phyloP scores from a whole-genome alignment of 129 eudicot species.

The sunflower (Helianthus annuus) region DNA sequence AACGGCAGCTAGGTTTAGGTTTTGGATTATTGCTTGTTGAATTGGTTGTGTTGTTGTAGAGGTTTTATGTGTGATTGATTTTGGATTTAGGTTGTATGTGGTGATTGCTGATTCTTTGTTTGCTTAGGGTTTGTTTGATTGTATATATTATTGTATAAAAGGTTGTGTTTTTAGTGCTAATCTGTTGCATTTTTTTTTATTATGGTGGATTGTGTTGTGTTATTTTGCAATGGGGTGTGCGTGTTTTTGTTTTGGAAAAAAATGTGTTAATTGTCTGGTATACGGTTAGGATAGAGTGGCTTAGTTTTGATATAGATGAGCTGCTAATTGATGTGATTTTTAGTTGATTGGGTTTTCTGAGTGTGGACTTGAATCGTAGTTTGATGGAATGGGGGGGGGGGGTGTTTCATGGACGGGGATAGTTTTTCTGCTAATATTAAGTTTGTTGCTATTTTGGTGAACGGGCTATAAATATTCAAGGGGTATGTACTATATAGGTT shows the following conservation, averaged over 20 bases:
- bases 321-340: slow-evolving; percentile 1
- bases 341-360: background rate
- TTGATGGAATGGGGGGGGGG: background rate
- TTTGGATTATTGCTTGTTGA: slow-evolving; percentile 9
- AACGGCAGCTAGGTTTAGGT: slow-evolving; percentile 39
- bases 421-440: background rate
- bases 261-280: background rate
- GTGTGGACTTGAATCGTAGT: background rate
- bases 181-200: background rate
- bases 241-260: background rate
- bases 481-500: background rate
- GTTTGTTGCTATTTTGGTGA: background rate
- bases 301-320: background rate
- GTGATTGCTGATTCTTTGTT: background rate
- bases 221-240: background rate
- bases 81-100: slow-evolving; percentile 3
- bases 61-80: background rate
- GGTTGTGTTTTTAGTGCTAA: slow-evolving; percentile 5
- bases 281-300: background rate
- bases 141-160: background rate
- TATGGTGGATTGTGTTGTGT: background rate
- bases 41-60: background rate
- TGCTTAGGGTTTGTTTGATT: slow-evolving; percentile 3
- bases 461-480: background rate
- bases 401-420: background rate